Evolutionary conservation across 1,284 basidiomycete genomes (phyloP).

Genomic region (Trichosporon sp.): DNA sequence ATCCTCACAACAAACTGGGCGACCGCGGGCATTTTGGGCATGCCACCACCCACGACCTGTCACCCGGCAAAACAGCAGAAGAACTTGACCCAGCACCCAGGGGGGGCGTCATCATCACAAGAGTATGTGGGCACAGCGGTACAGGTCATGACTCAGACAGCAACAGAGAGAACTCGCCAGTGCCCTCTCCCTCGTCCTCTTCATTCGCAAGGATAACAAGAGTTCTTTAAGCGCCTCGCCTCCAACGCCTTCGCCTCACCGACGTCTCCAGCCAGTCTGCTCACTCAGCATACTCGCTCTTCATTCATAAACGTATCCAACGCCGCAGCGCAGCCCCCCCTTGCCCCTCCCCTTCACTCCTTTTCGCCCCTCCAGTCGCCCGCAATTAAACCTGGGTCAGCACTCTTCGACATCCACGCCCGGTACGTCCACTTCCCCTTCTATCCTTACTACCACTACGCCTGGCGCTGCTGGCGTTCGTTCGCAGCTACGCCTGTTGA

Average conservation of each 20-base stretch:
- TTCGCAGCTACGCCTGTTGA: neutral
- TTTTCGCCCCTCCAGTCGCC: neutral
- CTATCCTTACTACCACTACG: neutral
- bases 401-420: neutral
- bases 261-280: neutral
- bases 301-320: neutral
- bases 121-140: constrained; percentile 14
- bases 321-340: neutral
- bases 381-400: neutral
- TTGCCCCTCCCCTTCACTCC: neutral
- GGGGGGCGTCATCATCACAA: constrained; percentile 12
- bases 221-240: no score
- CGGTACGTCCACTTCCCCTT: neutral
- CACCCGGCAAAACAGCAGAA: constrained; percentile 12
- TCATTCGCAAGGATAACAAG: neutral
- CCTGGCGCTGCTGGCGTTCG: neutral
- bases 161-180: constrained; percentile 11
- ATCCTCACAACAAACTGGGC: neutral
- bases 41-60: neutral
- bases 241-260: no score
- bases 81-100: neutral
- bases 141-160: constrained; percentile 10
- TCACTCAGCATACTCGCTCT: neutral
- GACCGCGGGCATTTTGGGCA: neutral
- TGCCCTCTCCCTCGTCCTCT: neutral